A percentile compares a stretch with the other conserved stretches of the same genome.
Evolutionary conservation across 2,329 filamentous ascomycete genomes (phyloP).

Genomic region (Neopestalotiopsis clavispora): DNA sequence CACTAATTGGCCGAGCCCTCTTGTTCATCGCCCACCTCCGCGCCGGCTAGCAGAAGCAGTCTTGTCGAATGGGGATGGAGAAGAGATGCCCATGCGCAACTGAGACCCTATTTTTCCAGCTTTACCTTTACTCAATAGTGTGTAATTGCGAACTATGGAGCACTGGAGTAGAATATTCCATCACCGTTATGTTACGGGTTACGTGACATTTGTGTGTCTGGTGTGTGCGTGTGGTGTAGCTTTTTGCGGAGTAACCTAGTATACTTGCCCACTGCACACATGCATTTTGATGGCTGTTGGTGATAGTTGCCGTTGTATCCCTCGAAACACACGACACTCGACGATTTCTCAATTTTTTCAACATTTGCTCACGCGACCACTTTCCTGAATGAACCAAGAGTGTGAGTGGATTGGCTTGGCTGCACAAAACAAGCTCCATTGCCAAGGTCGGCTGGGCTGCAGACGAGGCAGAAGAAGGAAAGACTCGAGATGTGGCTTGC

Average conservation of each 20-base stretch:
- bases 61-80: not conserved
- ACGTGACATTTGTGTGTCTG: too few relatives aligned
- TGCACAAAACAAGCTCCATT: conserved; percentile 4
- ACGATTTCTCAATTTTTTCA: not conserved
- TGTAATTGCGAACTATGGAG: not conserved
- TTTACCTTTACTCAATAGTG: not conserved
- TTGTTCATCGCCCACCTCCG: conserved; percentile 3
- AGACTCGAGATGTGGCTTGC: conserved; percentile 1
- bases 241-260: not conserved
- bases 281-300: too few relatives aligned
- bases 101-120: not conserved
- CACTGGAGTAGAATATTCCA: conserved; percentile 3
- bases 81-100: not conserved
- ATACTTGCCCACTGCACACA: not conserved
- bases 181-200: not conserved
- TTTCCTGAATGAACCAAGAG: conserved; percentile 10
- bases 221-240: not conserved
- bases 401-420: conserved; percentile 4
- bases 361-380: conserved; percentile 14
- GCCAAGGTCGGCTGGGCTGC: conserved; percentile 6
- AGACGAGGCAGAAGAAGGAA: not conserved
- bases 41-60: not conserved
- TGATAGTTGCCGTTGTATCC: not conserved
- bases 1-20: conserved; percentile 14
- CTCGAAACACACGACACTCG: not conserved